Percentiles rank a stretch among this genome's conserved stretches.
phyloP scores from a whole-genome alignment of 169 alveolate genomes.

The Cryptosporidium viatorum region DNA sequence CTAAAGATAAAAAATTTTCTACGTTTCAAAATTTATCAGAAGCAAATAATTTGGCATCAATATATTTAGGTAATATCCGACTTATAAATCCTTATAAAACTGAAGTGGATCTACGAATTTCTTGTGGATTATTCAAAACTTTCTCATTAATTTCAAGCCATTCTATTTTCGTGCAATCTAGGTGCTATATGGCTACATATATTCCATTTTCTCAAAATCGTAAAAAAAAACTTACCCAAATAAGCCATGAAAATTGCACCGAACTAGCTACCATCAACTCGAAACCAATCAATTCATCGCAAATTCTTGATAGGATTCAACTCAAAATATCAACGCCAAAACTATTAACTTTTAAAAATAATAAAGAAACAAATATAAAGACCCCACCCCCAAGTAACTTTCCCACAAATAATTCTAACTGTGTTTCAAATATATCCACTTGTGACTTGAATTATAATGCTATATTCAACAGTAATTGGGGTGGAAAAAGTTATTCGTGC shows the following conservation, averaged over 20 bases:
- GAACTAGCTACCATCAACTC: background rate
- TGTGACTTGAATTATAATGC: constrained; percentile 24
- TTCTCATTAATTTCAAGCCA: constrained; percentile 23
- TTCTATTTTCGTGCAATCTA: constrained; percentile 22
- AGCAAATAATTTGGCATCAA: background rate
- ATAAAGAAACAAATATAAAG: constrained; percentile 11
- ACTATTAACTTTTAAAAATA: background rate
- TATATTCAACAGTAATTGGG: background rate
- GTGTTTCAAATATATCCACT: constrained; percentile 22
- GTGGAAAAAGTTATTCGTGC: constrained; percentile 9
- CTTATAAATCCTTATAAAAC: constrained; percentile 51
- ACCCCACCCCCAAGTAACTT: constrained; percentile 61
- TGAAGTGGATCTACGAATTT: constrained; percentile 28
- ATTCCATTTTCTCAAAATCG: constrained; percentile 18
- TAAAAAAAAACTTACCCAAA: constrained; percentile 18
- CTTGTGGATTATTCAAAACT: constrained; percentile 64
- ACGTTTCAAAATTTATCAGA: background rate
- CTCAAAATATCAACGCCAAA: constrained; percentile 5
- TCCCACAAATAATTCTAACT: constrained; percentile 37
- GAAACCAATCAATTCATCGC: background rate
- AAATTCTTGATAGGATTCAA: background rate
- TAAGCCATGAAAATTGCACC: constrained; percentile 2
- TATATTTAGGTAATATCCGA: constrained; percentile 45
- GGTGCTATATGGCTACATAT: constrained; percentile 15
- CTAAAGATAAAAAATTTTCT: background rate